Evolutionary conservation across 768 basidiomycete genomes (phyloP), one percentile per base, ranked within the genome.

Genomic region (Lentinus tigrinus): DNA sequence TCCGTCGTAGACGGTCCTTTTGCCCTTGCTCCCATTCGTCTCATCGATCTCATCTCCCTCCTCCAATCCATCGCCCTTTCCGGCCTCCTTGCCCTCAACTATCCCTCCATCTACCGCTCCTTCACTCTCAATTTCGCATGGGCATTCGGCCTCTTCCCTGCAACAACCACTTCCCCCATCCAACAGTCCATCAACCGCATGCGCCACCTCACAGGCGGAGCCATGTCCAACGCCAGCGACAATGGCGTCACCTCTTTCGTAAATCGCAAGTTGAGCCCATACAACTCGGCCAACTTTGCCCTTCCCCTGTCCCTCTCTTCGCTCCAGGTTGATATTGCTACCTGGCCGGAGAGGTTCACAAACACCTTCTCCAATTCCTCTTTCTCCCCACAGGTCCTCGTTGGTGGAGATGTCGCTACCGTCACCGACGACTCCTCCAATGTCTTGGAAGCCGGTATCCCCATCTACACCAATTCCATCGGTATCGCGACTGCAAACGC

Each of bases 91-190:
- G 83, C 84, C 63, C 81, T 98, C 68, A 90, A 98, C 71, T 98
- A 95, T 68, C 91, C 96, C 1, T 81, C 83, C 39, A 82, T 88
- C 13, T 98, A 94, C 72, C 81, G 85, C 52, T 81, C 88, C 23
- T 98, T 87, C 65, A 78, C 89, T 2, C 78, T 87, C 67, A 98
- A 98, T 67, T 97, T 96, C 63, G 83, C 87, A 0, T 98, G 94
- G 95, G 81, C 91, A 0, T 72, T 96, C 68, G 92, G 93, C 0
- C 74, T 98, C 13, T 82, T 93, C 55, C 72, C 81, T 21, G 70
- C 73, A 31, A 81, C 83, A 0, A 65, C 79, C 2, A 71, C 75
- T 11, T 85, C 85, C 13, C 73, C 79, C 14, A 77, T 97, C 50
- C 92, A 98, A 66, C 68, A 72, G 23, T 84, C 91, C 19, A 95